Conservation (phyloP, 441 rosid genomes). For the Manihot esculenta region DNA sequence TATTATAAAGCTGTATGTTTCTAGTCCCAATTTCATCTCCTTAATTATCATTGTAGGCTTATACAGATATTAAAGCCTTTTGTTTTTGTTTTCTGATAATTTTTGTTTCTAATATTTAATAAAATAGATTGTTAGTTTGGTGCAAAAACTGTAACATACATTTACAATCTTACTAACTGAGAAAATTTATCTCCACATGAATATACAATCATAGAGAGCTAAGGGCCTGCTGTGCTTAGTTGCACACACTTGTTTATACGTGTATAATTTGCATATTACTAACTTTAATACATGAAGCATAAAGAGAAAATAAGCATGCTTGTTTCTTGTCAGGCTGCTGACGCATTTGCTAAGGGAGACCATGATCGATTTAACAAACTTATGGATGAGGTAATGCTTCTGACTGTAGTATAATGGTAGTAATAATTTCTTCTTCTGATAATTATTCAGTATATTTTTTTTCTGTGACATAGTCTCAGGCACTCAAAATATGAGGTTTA, state of each 20-base stretch:
- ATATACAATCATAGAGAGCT: not conserved
- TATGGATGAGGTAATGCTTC: constrained; percentile 43
- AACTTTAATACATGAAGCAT: no score
- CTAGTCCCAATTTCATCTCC: not conserved
- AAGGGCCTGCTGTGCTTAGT: not conserved
- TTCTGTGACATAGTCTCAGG: constrained; percentile 5
- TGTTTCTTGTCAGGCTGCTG: constrained; percentile 46
- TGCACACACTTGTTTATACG: not conserved
- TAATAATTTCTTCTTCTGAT: not conserved
- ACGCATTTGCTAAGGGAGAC: constrained; percentile 48
- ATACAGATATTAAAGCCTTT: not conserved
- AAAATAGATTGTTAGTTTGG: not conserved
- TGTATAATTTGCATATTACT: no score
- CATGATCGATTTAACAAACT: constrained; percentile 43
- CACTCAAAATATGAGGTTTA: constrained; percentile 3
- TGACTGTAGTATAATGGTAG: not conserved
- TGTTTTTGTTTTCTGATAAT: not conserved
- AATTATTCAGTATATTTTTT: not conserved
- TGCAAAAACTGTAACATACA: not conserved
- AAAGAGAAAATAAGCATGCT: not conserved
- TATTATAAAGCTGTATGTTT: constrained; percentile 51
- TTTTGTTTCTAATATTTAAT: not conserved
- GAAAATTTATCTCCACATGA: not conserved
- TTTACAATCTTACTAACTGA: not conserved
- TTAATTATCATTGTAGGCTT: not conserved